These are phyloP conservation scores for Davidsoniella eucalypti DNA, from an alignment of 2,329 filamentous ascomycete genomes.

Conservation along the genomic window DNA sequence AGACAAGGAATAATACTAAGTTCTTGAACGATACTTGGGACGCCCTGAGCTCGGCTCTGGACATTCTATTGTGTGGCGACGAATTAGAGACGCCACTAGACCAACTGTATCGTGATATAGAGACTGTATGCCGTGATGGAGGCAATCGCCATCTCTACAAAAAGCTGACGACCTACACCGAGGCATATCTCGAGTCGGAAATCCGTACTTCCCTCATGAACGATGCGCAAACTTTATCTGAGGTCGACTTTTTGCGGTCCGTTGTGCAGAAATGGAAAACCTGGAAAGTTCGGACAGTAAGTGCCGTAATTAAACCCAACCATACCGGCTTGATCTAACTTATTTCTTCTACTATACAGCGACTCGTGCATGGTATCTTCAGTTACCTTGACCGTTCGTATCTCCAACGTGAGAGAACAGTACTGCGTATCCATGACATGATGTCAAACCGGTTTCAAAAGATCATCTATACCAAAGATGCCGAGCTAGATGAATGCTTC, in stretches of 20 bases:
- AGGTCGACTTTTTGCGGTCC: constrained; percentile 45
- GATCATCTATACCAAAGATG: constrained; percentile 26
- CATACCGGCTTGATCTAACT: not conserved
- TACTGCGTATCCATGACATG: constrained; percentile 64
- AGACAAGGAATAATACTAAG: constrained; percentile 40
- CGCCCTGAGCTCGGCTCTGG: constrained; percentile 58
- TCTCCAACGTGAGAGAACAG: constrained; percentile 55
- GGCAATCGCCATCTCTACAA: constrained; percentile 51
- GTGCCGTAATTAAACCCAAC: not conserved
- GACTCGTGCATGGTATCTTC: constrained; percentile 71
- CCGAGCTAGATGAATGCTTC: constrained; percentile 5
- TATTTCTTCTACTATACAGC: constrained; percentile 25
- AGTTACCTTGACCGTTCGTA: constrained; percentile 89
- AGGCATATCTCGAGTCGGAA: constrained; percentile 45
- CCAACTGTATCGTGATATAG: constrained; percentile 74
- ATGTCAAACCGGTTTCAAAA: constrained; percentile 59
- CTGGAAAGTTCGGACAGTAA: constrained; percentile 40
- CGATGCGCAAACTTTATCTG: constrained; percentile 29
- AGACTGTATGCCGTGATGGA: constrained; percentile 75
- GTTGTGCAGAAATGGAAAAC: constrained; percentile 47
- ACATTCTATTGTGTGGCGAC: constrained; percentile 51
- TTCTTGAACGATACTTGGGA: constrained; percentile 65
- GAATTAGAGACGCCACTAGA: constrained; percentile 62
- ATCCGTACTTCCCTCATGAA: constrained; percentile 40
- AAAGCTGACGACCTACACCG: constrained; percentile 48